Evolutionary conservation across 1,284 basidiomycete species (phyloP).

Genomic region (Schizophyllum commune): DNA sequence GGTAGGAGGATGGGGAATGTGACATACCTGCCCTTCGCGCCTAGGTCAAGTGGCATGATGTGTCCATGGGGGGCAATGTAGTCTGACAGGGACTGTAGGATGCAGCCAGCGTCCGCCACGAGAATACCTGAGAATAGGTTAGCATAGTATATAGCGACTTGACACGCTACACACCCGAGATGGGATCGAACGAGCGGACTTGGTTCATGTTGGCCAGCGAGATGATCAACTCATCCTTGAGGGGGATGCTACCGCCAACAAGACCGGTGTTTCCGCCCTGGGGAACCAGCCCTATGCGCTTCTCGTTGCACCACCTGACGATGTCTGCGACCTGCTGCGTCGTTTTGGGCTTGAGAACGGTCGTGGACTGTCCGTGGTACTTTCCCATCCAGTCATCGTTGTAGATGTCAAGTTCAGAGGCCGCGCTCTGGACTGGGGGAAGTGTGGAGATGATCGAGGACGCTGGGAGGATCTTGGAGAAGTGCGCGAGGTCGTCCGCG

Average conservation of each 20-base stretch:
- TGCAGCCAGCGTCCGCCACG: slow-evolving; percentile 86
- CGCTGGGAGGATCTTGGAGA: slow-evolving; percentile 51
- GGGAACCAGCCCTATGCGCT: slow-evolving; percentile 83
- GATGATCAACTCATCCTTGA: slow-evolving; percentile 86
- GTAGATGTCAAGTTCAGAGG: slow-evolving; percentile 72
- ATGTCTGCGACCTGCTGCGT: slow-evolving; percentile 86
- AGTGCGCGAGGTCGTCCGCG: slow-evolving; percentile 53
- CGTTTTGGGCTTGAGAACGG: slow-evolving; percentile 86
- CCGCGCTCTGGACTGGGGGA: slow-evolving; percentile 33
- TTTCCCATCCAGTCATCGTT: slow-evolving; percentile 99
- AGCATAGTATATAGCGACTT: slow-evolving; percentile 9
- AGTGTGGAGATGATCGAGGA: slow-evolving; percentile 61
- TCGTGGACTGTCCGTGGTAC: slow-evolving; percentile 77
- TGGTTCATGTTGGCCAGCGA: slow-evolving; percentile 79
- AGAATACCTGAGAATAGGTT: slow-evolving; percentile 46
- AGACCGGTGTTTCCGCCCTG: slow-evolving; percentile 99
- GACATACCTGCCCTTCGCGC: slow-evolving; percentile 89
- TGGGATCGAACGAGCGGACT: slow-evolving; percentile 88
- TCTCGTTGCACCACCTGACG: slow-evolving; percentile 76
- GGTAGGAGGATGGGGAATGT: neutral
- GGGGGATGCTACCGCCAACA: slow-evolving; percentile 93
- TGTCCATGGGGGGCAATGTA: slow-evolving; percentile 84
- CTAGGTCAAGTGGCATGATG: slow-evolving; percentile 96
- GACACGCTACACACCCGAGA: slow-evolving; percentile 56
- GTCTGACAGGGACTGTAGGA: slow-evolving; percentile 88